Percentiles rank a stretch among this genome's conserved stretches.
phyloP scores from a whole-genome alignment of 768 basidiomycete species.

The Suillus subluteus region DNA sequence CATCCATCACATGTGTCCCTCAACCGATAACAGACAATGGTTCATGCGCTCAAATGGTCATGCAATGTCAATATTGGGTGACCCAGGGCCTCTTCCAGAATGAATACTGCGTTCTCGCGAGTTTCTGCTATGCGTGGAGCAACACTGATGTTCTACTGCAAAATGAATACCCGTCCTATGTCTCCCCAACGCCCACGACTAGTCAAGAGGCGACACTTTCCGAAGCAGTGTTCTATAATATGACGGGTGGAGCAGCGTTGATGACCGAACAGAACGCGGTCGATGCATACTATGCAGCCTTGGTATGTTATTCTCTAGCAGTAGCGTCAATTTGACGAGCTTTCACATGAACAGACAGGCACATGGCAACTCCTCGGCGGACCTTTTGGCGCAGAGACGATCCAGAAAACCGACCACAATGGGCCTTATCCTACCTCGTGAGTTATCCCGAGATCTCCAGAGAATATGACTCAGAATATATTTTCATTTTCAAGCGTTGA shows the following conservation, averaged over 20 bases:
- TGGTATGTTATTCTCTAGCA: constrained; percentile 17
- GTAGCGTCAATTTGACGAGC: not conserved
- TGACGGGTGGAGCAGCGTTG: constrained; percentile 20
- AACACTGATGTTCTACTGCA: constrained; percentile 24
- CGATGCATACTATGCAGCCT: constrained; percentile 24
- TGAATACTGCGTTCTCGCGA: constrained; percentile 27
- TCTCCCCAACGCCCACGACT: constrained; percentile 15
- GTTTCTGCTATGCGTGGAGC: constrained; percentile 29
- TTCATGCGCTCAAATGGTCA: constrained; percentile 22
- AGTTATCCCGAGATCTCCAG: not conserved
- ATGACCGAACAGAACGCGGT: constrained; percentile 26
- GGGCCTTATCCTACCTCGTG: constrained; percentile 29
- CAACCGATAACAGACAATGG: constrained; percentile 27
- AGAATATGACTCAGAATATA: not conserved
- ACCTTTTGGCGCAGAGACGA: constrained; percentile 9
- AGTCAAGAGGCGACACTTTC: constrained; percentile 20
- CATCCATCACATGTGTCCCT: constrained; percentile 18
- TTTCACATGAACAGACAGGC: constrained; percentile 17
- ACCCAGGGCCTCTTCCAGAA: constrained; percentile 28
- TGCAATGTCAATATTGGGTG: constrained; percentile 24
- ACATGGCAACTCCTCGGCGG: constrained; percentile 18
- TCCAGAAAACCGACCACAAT: constrained; percentile 14
- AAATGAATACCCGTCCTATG: constrained; percentile 18
- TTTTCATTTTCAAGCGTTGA: constrained; percentile 14
- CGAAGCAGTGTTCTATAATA: constrained; percentile 22